A percentile compares a stretch with the other conserved stretches of the same genome.
Conservation (phyloP, 2,329 filamentous ascomycete species). For the Alternaria consortialis region DNA sequence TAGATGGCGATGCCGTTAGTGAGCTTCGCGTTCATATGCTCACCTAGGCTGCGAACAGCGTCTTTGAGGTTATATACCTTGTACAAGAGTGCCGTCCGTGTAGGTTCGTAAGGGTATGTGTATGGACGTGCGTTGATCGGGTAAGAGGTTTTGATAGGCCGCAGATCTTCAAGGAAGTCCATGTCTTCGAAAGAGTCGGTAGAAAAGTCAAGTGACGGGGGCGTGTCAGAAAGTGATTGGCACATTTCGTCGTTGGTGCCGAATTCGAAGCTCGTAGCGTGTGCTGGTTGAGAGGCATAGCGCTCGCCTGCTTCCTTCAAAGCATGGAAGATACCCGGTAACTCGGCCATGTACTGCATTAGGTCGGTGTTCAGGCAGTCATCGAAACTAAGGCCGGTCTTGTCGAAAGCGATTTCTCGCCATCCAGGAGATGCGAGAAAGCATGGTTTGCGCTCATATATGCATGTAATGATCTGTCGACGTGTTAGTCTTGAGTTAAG, state of each 20-base stretch:
- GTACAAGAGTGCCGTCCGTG: slow-evolving; percentile 27
- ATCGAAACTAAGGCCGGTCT: slow-evolving; percentile 35
- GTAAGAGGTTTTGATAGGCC: slow-evolving; percentile 15
- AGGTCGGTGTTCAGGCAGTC: slow-evolving; percentile 42
- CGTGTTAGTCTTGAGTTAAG: neutral
- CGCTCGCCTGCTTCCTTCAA: slow-evolving; percentile 31
- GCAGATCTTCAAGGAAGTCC: slow-evolving; percentile 24
- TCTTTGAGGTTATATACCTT: slow-evolving; percentile 37
- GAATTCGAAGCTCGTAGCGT: slow-evolving; percentile 9
- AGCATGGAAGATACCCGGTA: slow-evolving; percentile 40
- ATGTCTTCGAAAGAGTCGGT: slow-evolving; percentile 23
- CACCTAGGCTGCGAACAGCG: slow-evolving; percentile 29
- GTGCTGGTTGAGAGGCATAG: slow-evolving; percentile 2
- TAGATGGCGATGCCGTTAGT: slow-evolving; percentile 30
- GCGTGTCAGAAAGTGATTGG: slow-evolving; percentile 23
- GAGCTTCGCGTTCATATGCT: slow-evolving; percentile 33
- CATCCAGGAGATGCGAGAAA: slow-evolving; percentile 44
- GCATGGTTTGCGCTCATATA: slow-evolving; percentile 42
- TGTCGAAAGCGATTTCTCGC: slow-evolving; percentile 47
- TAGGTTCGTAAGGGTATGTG: slow-evolving; percentile 10
- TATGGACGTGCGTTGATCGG: neutral
- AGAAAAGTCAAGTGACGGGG: slow-evolving; percentile 32
- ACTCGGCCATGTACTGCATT: slow-evolving; percentile 37
- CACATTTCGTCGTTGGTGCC: slow-evolving; percentile 2
- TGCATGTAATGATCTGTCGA: slow-evolving; percentile 42